Evolutionary conservation across 106 monocot genomes (phyloP), one percentile per base, ranked within the genome.

Genomic region (Acanthochlamys bracteata): DNA sequence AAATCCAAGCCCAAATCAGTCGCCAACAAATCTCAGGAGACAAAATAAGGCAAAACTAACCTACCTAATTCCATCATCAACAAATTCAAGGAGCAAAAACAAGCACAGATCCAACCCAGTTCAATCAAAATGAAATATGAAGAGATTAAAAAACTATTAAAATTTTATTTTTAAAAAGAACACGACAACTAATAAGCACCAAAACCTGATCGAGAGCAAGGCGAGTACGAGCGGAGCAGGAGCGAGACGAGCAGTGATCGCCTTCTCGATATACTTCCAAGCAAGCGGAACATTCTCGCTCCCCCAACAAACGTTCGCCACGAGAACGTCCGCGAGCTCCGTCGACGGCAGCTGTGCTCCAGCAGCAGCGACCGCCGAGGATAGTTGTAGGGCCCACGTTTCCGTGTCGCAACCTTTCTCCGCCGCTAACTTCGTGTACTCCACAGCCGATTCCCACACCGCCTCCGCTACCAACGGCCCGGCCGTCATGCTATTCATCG

Each of bases 241-340:
- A n/a, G 76, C 94, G 59, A 89, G 78, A 40, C 69, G 42, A 24
- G 73, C 66, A 25, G 79, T 41, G 27, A 94, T 61, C 26, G 89
- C 86, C 67, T 71, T 61, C 60, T 94, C 94, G 58, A 84, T 55
- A 68, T 90, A 94, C 75, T 94, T 94, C 94, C 94, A 94, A 24
- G 69, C 79, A 53, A 74, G 60, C 8, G 83, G 82, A 20, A 68
- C 75, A 41, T 49, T 49, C 49, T 78, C 46, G 16, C 68, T 71
- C 15, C 47, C 75, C 71, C 79, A 77, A 65, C 77, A 83, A 12
- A 93, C 23, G 25, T 76, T 71, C 8, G 75, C 67, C 41, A 80
- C 79, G 21, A 79, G 64, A 12, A 70, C 19, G 4, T 45, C 25
- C 17, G 79, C 79, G 11, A 79, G 79, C 21, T 70, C 74, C 51